phyloP scores from a whole-genome alignment of 208 protist genomes.

The Phytomonas sp. region DNA sequence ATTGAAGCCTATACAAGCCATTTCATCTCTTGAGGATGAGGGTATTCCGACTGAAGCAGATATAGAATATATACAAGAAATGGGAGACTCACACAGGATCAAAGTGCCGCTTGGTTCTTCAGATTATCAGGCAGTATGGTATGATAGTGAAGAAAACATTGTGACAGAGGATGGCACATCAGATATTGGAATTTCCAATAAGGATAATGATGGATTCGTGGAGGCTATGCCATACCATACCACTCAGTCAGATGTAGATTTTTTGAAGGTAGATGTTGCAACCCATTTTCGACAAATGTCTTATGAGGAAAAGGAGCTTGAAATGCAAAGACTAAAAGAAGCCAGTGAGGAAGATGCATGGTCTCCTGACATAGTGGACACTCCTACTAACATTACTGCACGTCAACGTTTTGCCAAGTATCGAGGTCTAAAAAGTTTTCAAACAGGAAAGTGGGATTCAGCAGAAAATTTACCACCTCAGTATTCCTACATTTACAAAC shows the following conservation, averaged over 20 bases:
- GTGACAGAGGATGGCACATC: conserved; percentile 13
- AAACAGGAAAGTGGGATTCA: conserved; percentile 76
- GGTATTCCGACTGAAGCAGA: conserved; percentile 66
- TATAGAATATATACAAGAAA: conserved; percentile 33
- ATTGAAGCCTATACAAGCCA: conserved; percentile 68
- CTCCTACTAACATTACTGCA: conserved; percentile 74
- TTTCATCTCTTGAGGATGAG: conserved; percentile 60
- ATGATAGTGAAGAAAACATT: conserved; percentile 56
- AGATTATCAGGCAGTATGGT: conserved; percentile 70
- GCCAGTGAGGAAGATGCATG: conserved; percentile 76
- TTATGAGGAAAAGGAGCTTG: conserved; percentile 58
- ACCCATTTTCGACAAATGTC: conserved; percentile 79
- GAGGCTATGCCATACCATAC: conserved; percentile 68
- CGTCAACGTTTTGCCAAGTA: conserved; percentile 86
- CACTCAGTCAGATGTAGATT: conserved; percentile 74
- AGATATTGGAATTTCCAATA: conserved; percentile 13
- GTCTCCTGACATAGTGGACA: conserved; percentile 84
- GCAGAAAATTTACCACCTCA: conserved; percentile 75
- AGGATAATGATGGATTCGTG: conserved; percentile 50
- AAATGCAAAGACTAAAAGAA: conserved; percentile 67
- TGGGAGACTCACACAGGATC: conserved; percentile 32
- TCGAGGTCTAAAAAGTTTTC: conserved; percentile 81
- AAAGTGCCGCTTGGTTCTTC: conserved; percentile 60
- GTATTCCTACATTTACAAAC: conserved; percentile 87
- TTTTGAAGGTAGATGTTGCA: conserved; percentile 75